Evolutionary conservation across 1,284 basidiomycete species (phyloP).

Genomic region (Cryptococcus amylolentus): DNA sequence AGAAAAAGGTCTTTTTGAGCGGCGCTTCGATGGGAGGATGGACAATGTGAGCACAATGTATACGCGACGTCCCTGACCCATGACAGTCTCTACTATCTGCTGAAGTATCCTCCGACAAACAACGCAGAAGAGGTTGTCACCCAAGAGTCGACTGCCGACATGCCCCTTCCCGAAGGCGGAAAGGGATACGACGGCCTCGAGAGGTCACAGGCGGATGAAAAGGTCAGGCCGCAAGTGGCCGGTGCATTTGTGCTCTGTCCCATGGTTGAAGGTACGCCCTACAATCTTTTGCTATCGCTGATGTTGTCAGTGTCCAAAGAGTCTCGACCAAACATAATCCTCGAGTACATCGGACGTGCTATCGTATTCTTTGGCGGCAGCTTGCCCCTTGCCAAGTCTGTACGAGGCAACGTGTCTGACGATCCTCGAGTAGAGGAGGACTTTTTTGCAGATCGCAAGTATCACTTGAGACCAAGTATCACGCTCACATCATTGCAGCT

Average conservation of each 20-base stretch:
- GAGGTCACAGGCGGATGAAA: slow-evolving; percentile 17
- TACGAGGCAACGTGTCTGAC: slow-evolving; percentile 53
- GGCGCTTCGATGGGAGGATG: slow-evolving; percentile 33
- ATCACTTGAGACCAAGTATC: background rate
- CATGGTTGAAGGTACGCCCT: slow-evolving; percentile 50
- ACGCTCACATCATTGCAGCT: slow-evolving; percentile 19
- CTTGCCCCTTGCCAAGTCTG: slow-evolving; percentile 51
- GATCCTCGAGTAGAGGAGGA: slow-evolving; percentile 54
- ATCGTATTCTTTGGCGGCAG: slow-evolving; percentile 49
- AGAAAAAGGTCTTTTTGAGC: slow-evolving; percentile 49
- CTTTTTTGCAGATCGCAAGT: slow-evolving; percentile 49
- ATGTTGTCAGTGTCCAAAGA: slow-evolving; percentile 35
- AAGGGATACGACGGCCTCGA: slow-evolving; percentile 20
- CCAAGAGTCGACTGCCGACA: slow-evolving; percentile 13
- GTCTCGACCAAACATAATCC: slow-evolving; percentile 46
- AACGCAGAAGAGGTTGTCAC: slow-evolving; percentile 17
- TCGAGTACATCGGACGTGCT: slow-evolving; percentile 47
- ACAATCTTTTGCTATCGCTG: background rate
- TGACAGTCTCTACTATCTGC: slow-evolving; percentile 39
- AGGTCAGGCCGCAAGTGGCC: slow-evolving; percentile 34
- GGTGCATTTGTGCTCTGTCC: slow-evolving; percentile 52
- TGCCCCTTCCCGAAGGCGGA: slow-evolving; percentile 9
- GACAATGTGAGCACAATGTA: background rate
- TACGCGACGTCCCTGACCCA: slow-evolving; percentile 3
- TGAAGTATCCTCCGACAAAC: slow-evolving; percentile 42